These are phyloP conservation scores for Sporothrix protearum DNA, from an alignment of 2,329 filamentous ascomycete species.

Conservation along the genomic window DNA sequence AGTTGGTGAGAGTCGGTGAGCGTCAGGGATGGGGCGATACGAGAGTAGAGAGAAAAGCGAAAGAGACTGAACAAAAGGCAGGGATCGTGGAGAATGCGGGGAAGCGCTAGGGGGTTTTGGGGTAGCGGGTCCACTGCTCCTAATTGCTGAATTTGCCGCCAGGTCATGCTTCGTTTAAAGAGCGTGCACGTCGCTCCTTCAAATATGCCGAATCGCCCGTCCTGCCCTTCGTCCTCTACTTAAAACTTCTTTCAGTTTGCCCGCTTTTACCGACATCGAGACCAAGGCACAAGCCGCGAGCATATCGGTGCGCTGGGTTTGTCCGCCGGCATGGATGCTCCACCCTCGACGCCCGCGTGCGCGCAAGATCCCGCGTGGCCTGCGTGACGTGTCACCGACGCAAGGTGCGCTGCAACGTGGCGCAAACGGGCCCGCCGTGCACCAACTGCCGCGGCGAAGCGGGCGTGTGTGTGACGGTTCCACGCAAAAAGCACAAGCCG, in stretches of 20 bases:
- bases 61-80: not conserved
- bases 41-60: not conserved
- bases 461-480: not conserved
- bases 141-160: slow-evolving; percentile 14
- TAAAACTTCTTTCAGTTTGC: not conserved
- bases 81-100: slow-evolving; percentile 15
- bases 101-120: slow-evolving; percentile 6
- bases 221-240: not conserved
- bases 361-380: slow-evolving; percentile 6
- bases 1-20: not conserved
- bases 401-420: slow-evolving; percentile 19
- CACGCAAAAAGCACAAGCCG: slow-evolving; percentile 18
- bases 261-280: not conserved
- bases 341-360: not conserved
- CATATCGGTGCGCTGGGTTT: not conserved
- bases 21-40: not conserved
- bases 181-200: not conserved
- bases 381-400: slow-evolving; percentile 9
- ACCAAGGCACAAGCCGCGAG: not conserved
- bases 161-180: not conserved
- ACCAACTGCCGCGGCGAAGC: slow-evolving; percentile 12
- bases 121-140: not conserved
- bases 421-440: slow-evolving; percentile 14
- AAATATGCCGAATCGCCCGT: slow-evolving; percentile 13
- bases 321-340: not conserved